Conservation (phyloP, 1,139 yeast species). For the Debaryomycetaceae sp. region DNA sequence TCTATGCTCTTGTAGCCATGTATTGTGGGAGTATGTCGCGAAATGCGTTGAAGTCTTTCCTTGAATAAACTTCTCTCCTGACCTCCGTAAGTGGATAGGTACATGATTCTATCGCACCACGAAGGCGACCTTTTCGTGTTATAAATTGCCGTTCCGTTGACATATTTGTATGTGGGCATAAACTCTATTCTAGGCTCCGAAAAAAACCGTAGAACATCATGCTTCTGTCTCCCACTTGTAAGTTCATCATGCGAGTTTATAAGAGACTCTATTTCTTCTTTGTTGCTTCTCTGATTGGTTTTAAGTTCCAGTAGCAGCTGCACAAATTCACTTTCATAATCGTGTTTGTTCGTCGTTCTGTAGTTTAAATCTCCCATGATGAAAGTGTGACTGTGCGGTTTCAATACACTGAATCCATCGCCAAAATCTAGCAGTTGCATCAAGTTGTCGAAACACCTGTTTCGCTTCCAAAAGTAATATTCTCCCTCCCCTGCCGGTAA, state of each 20-base stretch:
- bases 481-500: constrained; percentile 75
- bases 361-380: constrained; percentile 84
- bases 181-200: constrained; percentile 60
- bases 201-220: constrained; percentile 57
- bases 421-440: constrained; percentile 55
- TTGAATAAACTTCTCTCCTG: constrained; percentile 8
- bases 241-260: constrained; percentile 58
- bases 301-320: constrained; percentile 20
- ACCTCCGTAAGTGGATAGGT: constrained; percentile 42
- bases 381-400: constrained; percentile 58
- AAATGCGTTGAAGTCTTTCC: constrained; percentile 2
- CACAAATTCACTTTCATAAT: constrained; percentile 11
- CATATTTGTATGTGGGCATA: constrained; percentile 74
- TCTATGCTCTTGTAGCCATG: constrained; percentile 40
- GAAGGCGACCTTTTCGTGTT: constrained; percentile 66
- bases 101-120: constrained; percentile 86
- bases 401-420: constrained; percentile 57
- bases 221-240: constrained; percentile 35
- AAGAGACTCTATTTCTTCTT: constrained; percentile 17
- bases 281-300: constrained; percentile 16
- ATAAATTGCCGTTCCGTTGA: constrained; percentile 47
- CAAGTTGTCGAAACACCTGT: constrained; percentile 47
- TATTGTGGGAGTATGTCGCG: constrained; percentile 19
- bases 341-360: constrained; percentile 45
- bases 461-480: constrained; percentile 43